Conservation (phyloP, 768 basidiomycete species). For the Mycena amicta region DNA sequence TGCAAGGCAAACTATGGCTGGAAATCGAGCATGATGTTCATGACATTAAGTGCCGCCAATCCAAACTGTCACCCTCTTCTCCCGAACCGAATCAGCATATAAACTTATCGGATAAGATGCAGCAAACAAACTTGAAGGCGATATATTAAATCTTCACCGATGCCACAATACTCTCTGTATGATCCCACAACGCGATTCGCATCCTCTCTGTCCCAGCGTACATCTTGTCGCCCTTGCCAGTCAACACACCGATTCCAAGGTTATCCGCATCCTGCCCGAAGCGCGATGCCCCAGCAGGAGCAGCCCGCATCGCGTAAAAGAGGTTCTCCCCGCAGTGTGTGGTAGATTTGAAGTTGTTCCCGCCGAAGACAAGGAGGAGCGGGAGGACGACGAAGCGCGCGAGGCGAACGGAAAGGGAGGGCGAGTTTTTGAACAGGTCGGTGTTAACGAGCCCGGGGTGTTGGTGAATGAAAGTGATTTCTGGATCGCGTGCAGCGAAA, state of each 20-base stretch:
- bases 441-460: too few species aligned
- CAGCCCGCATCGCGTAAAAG: background rate
- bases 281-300: background rate
- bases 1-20: too few species aligned
- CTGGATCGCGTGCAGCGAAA: background rate
- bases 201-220: background rate
- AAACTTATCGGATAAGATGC: too few species aligned
- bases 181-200: background rate
- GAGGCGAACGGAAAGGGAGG: background rate
- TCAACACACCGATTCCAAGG: background rate
- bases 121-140: too few species aligned
- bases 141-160: too few species aligned
- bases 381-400: background rate
- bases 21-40: too few species aligned
- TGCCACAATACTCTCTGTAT: background rate
- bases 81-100: too few species aligned
- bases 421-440: background rate
- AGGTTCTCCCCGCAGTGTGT: background rate
- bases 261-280: background rate
- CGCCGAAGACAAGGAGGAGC: background rate
- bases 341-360: background rate
- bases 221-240: background rate
- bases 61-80: too few species aligned
- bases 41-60: too few species aligned
- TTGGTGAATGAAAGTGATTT: background rate